Base-by-base conservation (phyloP, 495 filamentous ascomycete genomes). In the Apodospora peruviana region DNA sequence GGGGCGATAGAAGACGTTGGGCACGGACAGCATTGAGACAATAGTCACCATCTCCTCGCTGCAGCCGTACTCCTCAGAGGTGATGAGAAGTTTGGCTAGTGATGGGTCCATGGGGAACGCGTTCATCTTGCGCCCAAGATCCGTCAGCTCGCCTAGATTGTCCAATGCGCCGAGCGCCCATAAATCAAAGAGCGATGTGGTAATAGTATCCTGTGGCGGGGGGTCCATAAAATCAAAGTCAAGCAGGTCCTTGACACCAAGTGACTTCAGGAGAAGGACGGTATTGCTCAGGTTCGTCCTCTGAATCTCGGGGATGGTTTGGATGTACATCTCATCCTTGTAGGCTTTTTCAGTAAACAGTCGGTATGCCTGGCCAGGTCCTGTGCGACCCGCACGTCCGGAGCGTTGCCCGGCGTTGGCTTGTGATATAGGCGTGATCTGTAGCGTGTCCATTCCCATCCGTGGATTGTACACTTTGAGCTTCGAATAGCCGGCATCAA, bases 211-310 rank as follows among this genome's bases (percentile, higher is more conserved):
- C 67, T 99, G 94, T 0, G 94, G 93, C 5, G 94, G 94, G 0
- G 94, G 93, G 55, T 99, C 94, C 90, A 99, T 96, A 58, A 99
- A 99, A 61, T 97, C 90, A 57, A 99, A 99, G 57, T 99, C 94
- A 2, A 99, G 73, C 16, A 99, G 75, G 56, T 99, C 90, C 60
- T 86, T 90, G 22, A 99, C 93, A 2, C 91, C 91, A 7, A 99
- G 74, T 1, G 90, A 95, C 61, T 99, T 99, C 41, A 99, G 74
- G 9, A 99, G 77, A 11, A 99, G 74, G 2, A 97, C 91, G 0
- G 91, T 99, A 56, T 97, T 97, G 57, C 86, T 83, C 12, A 99
- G 77, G 59, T 96, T 97, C 3, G 94, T 97, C 36, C 94, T 81
- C 64, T 99, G 94, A 25, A 99, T 99, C 60, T 99, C 94, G 0